Percentiles rank a stretch among this genome's conserved stretches.
These are phyloP conservation scores for Luffa aegyptiaca DNA, from an alignment of 306 rosid genomes.

Conservation along the genomic window DNA sequence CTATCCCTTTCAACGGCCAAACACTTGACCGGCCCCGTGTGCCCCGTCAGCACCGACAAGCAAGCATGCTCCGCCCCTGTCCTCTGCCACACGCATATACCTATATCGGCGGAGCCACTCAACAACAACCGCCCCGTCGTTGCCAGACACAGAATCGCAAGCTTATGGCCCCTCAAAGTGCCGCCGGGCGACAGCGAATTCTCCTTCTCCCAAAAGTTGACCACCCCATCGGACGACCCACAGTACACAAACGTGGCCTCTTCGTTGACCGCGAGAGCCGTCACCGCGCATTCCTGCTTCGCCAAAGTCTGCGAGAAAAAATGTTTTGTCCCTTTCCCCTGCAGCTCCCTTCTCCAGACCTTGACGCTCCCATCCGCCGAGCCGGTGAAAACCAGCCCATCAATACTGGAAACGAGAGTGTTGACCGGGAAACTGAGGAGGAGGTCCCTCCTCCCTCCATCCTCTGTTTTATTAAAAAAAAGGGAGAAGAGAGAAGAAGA, in stretches of 20 bases:
- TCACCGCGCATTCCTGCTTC: slow-evolving; percentile 67
- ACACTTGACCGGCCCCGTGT: slow-evolving; percentile 89
- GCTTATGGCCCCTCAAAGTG: slow-evolving; percentile 46
- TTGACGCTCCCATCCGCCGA: slow-evolving; percentile 85
- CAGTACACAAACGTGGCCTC: slow-evolving; percentile 36
- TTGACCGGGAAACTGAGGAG: too few relatives aligned
- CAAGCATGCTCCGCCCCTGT: slow-evolving; percentile 32
- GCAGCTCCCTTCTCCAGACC: slow-evolving; percentile 69
- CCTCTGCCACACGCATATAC: slow-evolving; percentile 71
- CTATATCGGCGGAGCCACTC: slow-evolving; percentile 85
- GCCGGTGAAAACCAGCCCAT: slow-evolving; percentile 63
- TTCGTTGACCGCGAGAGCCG: slow-evolving; percentile 41
- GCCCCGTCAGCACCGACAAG: slow-evolving; percentile 38
- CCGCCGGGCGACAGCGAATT: slow-evolving; percentile 40
- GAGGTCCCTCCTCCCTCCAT: too few relatives aligned
- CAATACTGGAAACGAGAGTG: slow-evolving; percentile 38
- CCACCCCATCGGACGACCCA: slow-evolving; percentile 74
- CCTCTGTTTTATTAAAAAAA: too few relatives aligned
- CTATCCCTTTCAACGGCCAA: slow-evolving; percentile 51
- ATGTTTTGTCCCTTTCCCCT: slow-evolving; percentile 85
- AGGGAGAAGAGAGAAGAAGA: too few relatives aligned
- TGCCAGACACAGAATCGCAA: slow-evolving; percentile 62
- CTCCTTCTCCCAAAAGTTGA: slow-evolving; percentile 55
- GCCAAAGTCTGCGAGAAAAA: slow-evolving; percentile 61
- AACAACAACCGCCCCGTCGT: slow-evolving; percentile 50